These are phyloP conservation scores for Malbranchea zuffiana DNA, from an alignment of 2,329 filamentous ascomycete genomes.

Conservation along the genomic window DNA sequence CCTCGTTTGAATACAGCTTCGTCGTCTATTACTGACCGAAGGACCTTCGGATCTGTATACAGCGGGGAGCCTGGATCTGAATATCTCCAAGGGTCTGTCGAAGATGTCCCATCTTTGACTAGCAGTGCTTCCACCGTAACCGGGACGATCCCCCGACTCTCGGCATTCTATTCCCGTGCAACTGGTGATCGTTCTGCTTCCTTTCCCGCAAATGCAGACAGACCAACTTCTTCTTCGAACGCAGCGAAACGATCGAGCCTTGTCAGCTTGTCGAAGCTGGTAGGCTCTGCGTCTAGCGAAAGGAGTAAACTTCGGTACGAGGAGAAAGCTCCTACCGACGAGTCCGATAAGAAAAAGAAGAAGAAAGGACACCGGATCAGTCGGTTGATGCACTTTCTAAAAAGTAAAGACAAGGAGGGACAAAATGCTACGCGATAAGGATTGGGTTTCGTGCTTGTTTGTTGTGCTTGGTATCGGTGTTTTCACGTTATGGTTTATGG, in stretches of 20 bases:
- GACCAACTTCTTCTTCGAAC: slow-evolving; percentile 31
- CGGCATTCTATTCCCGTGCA: slow-evolving; percentile 30
- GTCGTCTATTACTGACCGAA: slow-evolving; percentile 33
- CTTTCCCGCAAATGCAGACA: slow-evolving; percentile 31
- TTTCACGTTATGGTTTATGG: too few species aligned
- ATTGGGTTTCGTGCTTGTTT: too few species aligned
- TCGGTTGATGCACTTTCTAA: slow-evolving; percentile 41
- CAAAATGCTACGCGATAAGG: slow-evolving; percentile 6
- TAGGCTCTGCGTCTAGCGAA: slow-evolving; percentile 35
- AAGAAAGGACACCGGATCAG: slow-evolving; percentile 38
- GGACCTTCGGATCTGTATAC: slow-evolving; percentile 22
- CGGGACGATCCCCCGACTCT: slow-evolving; percentile 34
- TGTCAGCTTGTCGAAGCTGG: slow-evolving; percentile 39
- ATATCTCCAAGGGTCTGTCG: slow-evolving; percentile 33
- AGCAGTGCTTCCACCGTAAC: slow-evolving; percentile 40
- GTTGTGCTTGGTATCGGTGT: too few species aligned
- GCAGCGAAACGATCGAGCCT: slow-evolving; percentile 38
- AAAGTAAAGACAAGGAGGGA: slow-evolving; percentile 37
- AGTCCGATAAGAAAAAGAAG: slow-evolving; percentile 30
- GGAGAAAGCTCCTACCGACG: slow-evolving; percentile 33
- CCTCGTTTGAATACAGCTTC: slow-evolving; percentile 33
- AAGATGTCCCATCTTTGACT: slow-evolving; percentile 41
- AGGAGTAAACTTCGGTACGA: slow-evolving; percentile 36
- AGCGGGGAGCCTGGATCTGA: slow-evolving; percentile 29
- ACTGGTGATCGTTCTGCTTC: slow-evolving; percentile 37